Base-by-base conservation (phyloP, 1,284 basidiomycete species). In the Tausonia pullulans region DNA sequence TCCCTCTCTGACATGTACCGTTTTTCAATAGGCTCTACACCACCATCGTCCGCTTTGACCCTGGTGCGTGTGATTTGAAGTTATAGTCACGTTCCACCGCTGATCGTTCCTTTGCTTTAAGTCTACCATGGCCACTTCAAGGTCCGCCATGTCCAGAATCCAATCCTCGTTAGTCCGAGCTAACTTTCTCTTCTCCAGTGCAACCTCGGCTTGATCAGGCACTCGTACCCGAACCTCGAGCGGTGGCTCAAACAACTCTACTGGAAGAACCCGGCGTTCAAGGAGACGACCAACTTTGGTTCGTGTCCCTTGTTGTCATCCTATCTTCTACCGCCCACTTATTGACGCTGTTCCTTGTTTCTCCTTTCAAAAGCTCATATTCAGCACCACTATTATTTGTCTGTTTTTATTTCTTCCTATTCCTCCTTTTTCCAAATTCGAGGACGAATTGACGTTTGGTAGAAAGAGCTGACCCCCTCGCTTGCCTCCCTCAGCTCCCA, bases 91-190 rank as follows among this genome's bases (percentile, higher is more conserved):
- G 27, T 27, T 27, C 27, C 27, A 27, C 27, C 27, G 27, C 27
- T 27, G 27, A 27, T 27, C 1, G 27, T 1, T 27, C 27, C 27
- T 27, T 2, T 27, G 27, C 27, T 27, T 27, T 27, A 27, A 27
- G 93, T 90, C 46, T 98, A 98, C 77, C 83, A 87, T 62, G 84
- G 85, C 0, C 88, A 92, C 76, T 97, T 98, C 82, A 97, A 97
- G 76, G 95, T 27, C 27, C 27, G 27, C 27, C 27, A 27, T 27
- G 27, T 27, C 27, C 27, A 27, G 10, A 16, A 16, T 16, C 39
- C 53, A 11, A 3, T 10, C 8, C 39, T 55, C 16, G 53, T 40
- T n/a, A 10, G 9, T 55, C 16, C 53, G 8, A 8, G 8, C 53
- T 55, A 8, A 16, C 53, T 55, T 8, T 55, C n/a, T 40, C 53